Base-by-base conservation (phyloP, 1,284 basidiomycete species). In the Sanghuangporus baumii region DNA sequence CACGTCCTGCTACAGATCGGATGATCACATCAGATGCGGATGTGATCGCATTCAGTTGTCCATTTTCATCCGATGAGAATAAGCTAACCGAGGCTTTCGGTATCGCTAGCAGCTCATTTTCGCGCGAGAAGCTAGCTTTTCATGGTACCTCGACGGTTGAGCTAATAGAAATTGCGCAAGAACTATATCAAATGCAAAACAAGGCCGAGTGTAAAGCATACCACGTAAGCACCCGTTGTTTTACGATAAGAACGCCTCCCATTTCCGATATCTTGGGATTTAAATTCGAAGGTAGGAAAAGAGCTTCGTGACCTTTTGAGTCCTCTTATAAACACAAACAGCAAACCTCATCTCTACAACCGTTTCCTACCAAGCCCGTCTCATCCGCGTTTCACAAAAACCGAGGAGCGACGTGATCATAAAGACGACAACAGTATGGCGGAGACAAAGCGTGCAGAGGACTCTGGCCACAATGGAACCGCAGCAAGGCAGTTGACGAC, bases 401-500 rank as follows among this genome's bases (percentile, higher is more conserved):
- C 7, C 7, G 20, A 46, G 43, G 4, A 20, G 9, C 43, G 43
- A 41, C 12, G 40, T 7, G 40, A 11, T n/a, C 9, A 31, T 31
- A 31, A 31, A 31, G 26, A 31, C 26, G 26, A 31, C 26, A 31
- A 31, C 3, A 31, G 16, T 7, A 46, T 46, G 43, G 16, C 7
- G 43, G 43, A 46, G 7, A 46, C 11, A 16, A 46, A 46, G 9
- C 16, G 20, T n/a, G 20, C 20, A n/a, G 43, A 46, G 43, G 16
- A 46, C 43, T 7, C 43, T 46, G 1, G 11, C 16, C 43, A 46
- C 14, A 6, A 46, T n/a, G 43, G 16, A 46, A 31, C 26, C 26
- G 1, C 16, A n/a, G 34, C 43, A 9, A 20, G 61, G 8, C 38
- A 57, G 12, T 58, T 67, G 52, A 65, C 64, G 26, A 61, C 64